Evolutionary conservation across 768 basidiomycete genomes (phyloP).

Genomic region (Rhodosporidiobolus odoratus): DNA sequence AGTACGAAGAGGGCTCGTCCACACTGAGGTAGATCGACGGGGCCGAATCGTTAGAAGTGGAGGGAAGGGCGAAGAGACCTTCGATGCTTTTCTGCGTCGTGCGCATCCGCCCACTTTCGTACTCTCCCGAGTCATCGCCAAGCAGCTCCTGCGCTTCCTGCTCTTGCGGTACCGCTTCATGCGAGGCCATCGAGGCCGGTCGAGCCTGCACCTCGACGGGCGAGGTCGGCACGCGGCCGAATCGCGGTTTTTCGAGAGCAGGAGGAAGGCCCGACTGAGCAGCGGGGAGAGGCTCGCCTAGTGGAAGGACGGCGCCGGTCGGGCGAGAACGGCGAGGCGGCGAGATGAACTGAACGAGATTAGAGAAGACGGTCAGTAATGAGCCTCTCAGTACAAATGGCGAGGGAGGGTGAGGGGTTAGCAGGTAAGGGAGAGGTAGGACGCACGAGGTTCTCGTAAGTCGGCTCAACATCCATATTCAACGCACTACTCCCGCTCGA

Average conservation of each 20-base stretch:
- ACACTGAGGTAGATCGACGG: neutral
- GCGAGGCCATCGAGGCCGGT: neutral
- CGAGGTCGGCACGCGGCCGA: neutral
- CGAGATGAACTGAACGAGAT: constrained; percentile 2
- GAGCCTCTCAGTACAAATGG: too few relatives aligned
- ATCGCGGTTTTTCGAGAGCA: too few relatives aligned
- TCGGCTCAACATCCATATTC: neutral
- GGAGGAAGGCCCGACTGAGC: too few relatives aligned
- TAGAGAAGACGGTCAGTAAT: neutral
- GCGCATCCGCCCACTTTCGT: neutral
- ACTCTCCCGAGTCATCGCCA: neutral
- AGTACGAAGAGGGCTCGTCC: neutral
- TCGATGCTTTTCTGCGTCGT: constrained; percentile 3
- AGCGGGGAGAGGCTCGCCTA: neutral
- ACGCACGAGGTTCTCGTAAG: constrained; percentile 8
- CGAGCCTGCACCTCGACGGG: neutral
- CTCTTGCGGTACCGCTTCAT: neutral
- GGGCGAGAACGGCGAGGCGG: constrained; percentile 11
- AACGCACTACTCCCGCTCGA: constrained; percentile 14
- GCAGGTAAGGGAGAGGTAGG: neutral
- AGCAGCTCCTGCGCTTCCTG: neutral
- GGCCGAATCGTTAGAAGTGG: neutral
- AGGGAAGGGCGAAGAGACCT: neutral
- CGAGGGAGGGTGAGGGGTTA: neutral
- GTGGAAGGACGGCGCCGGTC: too few relatives aligned